A percentile compares a stretch with the other conserved stretches of the same genome.
phyloP scores from a whole-genome alignment of 1,284 basidiomycete genomes.

The Boletus semigastroideus region DNA sequence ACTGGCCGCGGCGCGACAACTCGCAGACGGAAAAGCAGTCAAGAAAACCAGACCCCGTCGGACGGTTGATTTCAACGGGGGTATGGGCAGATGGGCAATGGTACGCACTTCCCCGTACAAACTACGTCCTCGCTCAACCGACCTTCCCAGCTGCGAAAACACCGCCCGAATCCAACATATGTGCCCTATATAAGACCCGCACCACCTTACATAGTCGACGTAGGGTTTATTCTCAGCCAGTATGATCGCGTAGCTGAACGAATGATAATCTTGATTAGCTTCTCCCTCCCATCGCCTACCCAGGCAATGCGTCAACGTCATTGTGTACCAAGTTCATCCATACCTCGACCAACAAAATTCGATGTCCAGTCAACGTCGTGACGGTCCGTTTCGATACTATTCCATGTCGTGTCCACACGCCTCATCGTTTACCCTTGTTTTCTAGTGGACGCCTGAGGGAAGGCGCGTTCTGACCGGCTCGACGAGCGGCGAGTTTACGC shows the following conservation, averaged over 20 bases:
- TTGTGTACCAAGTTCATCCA: conserved; percentile 96
- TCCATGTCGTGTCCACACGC: not conserved
- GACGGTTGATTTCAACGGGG: conserved; percentile 93
- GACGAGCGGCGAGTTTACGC: conserved; percentile 95
- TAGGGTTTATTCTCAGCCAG: conserved; percentile 41
- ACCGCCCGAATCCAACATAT: conserved; percentile 71
- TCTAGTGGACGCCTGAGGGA: conserved; percentile 94
- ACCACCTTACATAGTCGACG: conserved; percentile 82
- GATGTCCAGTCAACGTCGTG: conserved; percentile 95
- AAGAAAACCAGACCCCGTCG: conserved; percentile 90
- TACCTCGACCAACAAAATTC: conserved; percentile 97
- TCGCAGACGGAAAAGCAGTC: conserved; percentile 71
- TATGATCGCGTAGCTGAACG: conserved; percentile 19
- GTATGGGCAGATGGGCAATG: conserved; percentile 79
- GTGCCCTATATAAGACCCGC: conserved; percentile 77
- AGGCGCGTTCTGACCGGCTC: conserved; percentile 92
- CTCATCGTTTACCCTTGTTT: conserved; percentile 1
- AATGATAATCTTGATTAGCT: conserved; percentile 57
- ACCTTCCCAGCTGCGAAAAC: conserved; percentile 62
- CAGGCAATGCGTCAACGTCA: conserved; percentile 85
- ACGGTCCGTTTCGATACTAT: conserved; percentile 56
- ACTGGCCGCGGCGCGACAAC: conserved; percentile 65
- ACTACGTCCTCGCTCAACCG: not conserved
- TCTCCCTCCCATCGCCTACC: conserved; percentile 88
- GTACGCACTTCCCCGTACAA: conserved; percentile 40